Conservation (phyloP, 495 filamentous ascomycete species). For the Halenospora varia region DNA sequence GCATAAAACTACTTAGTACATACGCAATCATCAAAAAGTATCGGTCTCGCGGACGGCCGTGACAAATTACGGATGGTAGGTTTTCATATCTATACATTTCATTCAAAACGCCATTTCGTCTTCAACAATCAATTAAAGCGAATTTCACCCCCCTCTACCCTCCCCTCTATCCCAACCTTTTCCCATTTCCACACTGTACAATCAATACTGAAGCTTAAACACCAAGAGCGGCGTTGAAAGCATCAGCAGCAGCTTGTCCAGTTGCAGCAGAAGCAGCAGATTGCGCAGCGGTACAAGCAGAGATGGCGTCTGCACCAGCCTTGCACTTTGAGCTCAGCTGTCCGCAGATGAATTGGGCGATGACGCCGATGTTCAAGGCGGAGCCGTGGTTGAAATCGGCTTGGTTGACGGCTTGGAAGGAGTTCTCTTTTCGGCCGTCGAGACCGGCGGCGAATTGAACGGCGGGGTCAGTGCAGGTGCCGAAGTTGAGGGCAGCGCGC, state of each 20-base stretch:
- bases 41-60: no score
- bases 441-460: constrained; percentile 51
- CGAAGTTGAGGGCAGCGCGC: constrained; percentile 35
- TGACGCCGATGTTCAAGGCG: constrained; percentile 50
- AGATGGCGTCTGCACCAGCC: constrained; percentile 40
- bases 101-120: neutral
- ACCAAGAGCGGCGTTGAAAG: constrained; percentile 42
- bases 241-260: constrained; percentile 56
- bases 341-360: constrained; percentile 52
- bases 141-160: neutral
- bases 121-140: neutral
- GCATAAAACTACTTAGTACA: no score
- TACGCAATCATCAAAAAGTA: no score
- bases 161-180: neutral
- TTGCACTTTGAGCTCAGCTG: constrained; percentile 49
- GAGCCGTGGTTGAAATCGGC: constrained; percentile 56
- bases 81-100: neutral
- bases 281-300: constrained; percentile 42
- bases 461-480: constrained; percentile 46
- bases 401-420: constrained; percentile 46
- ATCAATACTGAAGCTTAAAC: neutral
- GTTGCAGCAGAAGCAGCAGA: constrained; percentile 31
- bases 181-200: neutral
- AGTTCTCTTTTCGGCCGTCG: constrained; percentile 46
- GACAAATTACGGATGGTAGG: no score